Percentiles rank a stretch among this genome's conserved stretches.
phyloP scores from a whole-genome alignment of 805 yeast species.

The Jamesozyma jinghongensis region DNA sequence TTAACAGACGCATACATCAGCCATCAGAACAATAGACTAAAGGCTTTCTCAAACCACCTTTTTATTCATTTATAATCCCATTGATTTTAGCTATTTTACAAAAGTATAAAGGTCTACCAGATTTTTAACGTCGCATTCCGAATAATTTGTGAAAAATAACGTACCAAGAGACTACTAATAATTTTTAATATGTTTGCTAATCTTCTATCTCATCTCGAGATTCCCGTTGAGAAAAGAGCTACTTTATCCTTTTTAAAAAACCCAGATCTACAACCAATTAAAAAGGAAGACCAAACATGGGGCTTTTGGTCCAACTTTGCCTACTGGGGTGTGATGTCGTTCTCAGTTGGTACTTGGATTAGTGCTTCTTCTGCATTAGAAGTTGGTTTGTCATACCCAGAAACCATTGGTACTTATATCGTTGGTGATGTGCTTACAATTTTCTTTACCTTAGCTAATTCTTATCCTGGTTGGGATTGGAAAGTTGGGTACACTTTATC shows the following conservation, averaged over 20 bases:
- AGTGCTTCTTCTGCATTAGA: slow-evolving; percentile 37
- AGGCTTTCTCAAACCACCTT: no score
- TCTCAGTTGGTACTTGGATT: slow-evolving; percentile 37
- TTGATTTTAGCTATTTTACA: no score
- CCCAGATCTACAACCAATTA: slow-evolving; percentile 29
- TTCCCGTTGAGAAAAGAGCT: slow-evolving; percentile 27
- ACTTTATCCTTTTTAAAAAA: slow-evolving; percentile 27
- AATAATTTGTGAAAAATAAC: no score
- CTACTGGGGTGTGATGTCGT: slow-evolving; percentile 36
- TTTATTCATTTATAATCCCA: no score
- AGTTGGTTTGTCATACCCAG: slow-evolving; percentile 37
- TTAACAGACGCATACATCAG: no score
- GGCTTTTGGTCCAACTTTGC: slow-evolving; percentile 32
- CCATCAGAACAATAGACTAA: no score
- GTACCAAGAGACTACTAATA: no score
- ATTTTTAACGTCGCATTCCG: no score
- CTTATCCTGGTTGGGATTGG: slow-evolving; percentile 40
- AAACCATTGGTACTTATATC: slow-evolving; percentile 37
- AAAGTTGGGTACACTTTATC: slow-evolving; percentile 40
- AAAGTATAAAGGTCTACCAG: no score
- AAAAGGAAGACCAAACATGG: slow-evolving; percentile 29
- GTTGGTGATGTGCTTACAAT: slow-evolving; percentile 40
- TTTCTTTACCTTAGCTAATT: slow-evolving; percentile 35
- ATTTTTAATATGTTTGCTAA: no score
- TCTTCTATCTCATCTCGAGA: slow-evolving; percentile 13